These are phyloP conservation scores for Aureobasidium leucospermi DNA, from an alignment of 2,329 filamentous ascomycete genomes.

Conservation along the genomic window DNA sequence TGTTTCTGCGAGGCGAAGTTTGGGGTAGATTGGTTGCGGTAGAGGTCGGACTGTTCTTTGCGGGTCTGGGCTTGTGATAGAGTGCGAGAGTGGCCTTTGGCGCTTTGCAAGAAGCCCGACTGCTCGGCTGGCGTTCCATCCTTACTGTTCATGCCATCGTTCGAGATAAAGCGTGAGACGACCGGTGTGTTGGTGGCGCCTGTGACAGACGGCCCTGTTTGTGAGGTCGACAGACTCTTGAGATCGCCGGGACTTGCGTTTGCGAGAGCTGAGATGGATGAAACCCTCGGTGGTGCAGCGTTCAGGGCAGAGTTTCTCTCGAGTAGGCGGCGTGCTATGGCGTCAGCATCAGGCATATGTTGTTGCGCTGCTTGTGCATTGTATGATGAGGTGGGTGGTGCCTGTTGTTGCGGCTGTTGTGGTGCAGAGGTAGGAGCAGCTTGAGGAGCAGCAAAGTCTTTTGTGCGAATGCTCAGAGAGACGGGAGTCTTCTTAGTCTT, in stretches of 20 bases:
- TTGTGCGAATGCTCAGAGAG: neutral
- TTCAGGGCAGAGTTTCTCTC: conserved; percentile 56
- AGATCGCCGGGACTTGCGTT: conserved; percentile 31
- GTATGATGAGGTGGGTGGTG: conserved; percentile 5
- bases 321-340: conserved; percentile 60
- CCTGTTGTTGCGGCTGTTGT: neutral
- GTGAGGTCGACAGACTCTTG: conserved; percentile 29
- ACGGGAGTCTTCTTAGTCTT: neutral
- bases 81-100: conserved; percentile 12
- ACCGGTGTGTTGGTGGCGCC: conserved; percentile 26
- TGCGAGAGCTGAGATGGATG: conserved; percentile 44
- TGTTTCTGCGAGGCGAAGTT: conserved; percentile 13
- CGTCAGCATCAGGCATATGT: conserved; percentile 48
- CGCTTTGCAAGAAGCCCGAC: conserved; percentile 15
- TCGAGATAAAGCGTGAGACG: conserved; percentile 38
- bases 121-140: conserved; percentile 28
- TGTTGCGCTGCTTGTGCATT: conserved; percentile 1
- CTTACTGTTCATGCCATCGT: conserved; percentile 26
- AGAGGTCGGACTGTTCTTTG: conserved; percentile 11
- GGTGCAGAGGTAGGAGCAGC: neutral
- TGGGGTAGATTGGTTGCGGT: conserved; percentile 16
- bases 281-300: conserved; percentile 56
- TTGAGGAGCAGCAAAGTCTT: conserved; percentile 11
- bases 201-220: conserved; percentile 22
- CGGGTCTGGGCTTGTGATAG: conserved; percentile 8